A percentile compares a stretch with the other conserved stretches of the same genome.
These are phyloP conservation scores for Auricularia auricula-judae DNA, from an alignment of 768 basidiomycete genomes.

Conservation along the genomic window DNA sequence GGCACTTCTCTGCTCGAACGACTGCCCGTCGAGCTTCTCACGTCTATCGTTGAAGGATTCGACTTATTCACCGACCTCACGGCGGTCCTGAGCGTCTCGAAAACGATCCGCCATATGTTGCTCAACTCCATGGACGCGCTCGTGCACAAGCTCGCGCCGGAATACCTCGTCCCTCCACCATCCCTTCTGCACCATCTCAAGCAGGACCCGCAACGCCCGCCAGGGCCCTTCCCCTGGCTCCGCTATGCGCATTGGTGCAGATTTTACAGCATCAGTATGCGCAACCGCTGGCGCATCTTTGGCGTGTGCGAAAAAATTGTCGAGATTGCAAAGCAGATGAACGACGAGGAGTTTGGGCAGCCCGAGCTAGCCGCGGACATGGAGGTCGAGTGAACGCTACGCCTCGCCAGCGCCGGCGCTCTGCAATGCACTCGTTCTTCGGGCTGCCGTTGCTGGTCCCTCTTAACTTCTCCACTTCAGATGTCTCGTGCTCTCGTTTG, in stretches of 20 bases:
- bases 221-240: neutral
- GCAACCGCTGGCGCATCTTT: neutral
- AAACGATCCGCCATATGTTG: neutral
- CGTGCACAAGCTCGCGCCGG: neutral
- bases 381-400: neutral
- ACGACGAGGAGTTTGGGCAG: neutral
- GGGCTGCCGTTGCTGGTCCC: no score
- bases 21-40: neutral
- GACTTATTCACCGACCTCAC: neutral
- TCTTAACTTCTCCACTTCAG: no score
- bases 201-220: neutral
- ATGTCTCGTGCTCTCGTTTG: no score
- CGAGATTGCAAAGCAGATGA: neutral
- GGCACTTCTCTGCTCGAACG: neutral
- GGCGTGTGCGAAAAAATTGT: neutral
- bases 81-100: neutral
- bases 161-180: neutral
- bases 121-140: neutral
- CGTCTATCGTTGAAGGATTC: neutral
- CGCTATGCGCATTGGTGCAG: neutral
- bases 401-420: no score
- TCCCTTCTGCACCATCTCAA: neutral
- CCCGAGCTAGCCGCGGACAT: neutral
- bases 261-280: neutral
- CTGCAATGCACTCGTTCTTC: no score